Percentiles rank a stretch among this genome's conserved stretches.
Evolutionary conservation across 2,329 filamentous ascomycete genomes (phyloP).

Genomic region (Delphinella strobiligena): DNA sequence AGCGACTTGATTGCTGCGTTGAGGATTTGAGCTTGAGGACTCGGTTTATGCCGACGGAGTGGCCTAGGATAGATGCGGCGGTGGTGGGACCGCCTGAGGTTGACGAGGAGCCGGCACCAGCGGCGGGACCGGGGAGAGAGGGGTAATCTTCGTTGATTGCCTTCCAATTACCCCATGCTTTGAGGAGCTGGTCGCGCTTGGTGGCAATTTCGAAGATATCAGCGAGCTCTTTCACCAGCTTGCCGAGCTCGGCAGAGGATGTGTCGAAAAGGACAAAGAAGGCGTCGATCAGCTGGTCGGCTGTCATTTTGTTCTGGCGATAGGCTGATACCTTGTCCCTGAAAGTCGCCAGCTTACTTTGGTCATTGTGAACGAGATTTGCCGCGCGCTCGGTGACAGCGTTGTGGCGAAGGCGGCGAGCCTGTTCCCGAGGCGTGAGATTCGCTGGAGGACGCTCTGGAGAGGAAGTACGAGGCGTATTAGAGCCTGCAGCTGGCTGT

Average conservation of each 20-base stretch:
- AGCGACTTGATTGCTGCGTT: conserved; percentile 54
- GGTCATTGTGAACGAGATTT: conserved; percentile 67
- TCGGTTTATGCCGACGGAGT: conserved; percentile 46
- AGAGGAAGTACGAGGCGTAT: conserved; percentile 24
- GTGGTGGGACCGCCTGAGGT: conserved; percentile 39
- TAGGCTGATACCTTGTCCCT: conserved; percentile 69
- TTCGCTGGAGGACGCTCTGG: conserved; percentile 21
- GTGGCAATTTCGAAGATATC: conserved; percentile 78
- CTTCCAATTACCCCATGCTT: conserved; percentile 90
- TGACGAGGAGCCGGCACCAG: conserved; percentile 47
- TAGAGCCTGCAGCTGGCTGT: conserved; percentile 14
- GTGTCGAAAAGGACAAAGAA: conserved; percentile 81
- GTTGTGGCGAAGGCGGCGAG: conserved; percentile 65
- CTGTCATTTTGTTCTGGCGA: conserved; percentile 54
- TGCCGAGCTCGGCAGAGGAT: conserved; percentile 69
- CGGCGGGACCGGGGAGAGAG: conserved; percentile 56
- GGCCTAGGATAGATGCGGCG: conserved; percentile 30
- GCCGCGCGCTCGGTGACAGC: conserved; percentile 78
- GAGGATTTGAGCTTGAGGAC: conserved; percentile 58
- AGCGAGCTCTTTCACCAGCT: conserved; percentile 78
- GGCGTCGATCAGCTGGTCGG: conserved; percentile 67
- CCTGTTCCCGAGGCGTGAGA: conserved; percentile 65
- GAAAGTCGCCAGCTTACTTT: conserved; percentile 64
- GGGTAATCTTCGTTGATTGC: conserved; percentile 95
- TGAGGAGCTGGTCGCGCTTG: conserved; percentile 62